Evolutionary conservation across 305 asterid genomes (phyloP).

Genomic region (Ruellia speciosa): DNA sequence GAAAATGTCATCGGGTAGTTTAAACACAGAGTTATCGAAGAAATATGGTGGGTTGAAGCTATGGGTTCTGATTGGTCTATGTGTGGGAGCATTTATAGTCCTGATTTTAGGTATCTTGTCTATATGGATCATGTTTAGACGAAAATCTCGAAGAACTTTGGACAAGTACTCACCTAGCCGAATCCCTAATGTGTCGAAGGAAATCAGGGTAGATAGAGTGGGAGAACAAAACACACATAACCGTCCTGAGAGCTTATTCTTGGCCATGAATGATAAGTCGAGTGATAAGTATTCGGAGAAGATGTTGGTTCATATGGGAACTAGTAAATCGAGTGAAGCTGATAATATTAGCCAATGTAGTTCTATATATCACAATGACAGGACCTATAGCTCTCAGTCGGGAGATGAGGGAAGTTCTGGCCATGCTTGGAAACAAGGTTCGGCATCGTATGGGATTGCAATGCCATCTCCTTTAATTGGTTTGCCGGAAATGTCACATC

Average conservation of each 20-base stretch:
- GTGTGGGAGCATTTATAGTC: slow-evolving; percentile 67
- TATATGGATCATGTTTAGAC: slow-evolving; percentile 59
- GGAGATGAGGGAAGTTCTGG: slow-evolving; percentile 92
- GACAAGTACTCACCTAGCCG: slow-evolving; percentile 41
- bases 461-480: slow-evolving; percentile 81
- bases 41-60: slow-evolving; percentile 65
- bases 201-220: slow-evolving; percentile 66
- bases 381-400: slow-evolving; percentile 70
- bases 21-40: slow-evolving; percentile 51
- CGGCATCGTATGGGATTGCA: slow-evolving; percentile 44
- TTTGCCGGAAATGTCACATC: slow-evolving; percentile 85
- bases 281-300: slow-evolving; percentile 59
- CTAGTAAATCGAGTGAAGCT: slow-evolving; percentile 61
- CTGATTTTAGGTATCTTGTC: slow-evolving; percentile 70
- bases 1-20: slow-evolving; percentile 58
- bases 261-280: slow-evolving; percentile 45
- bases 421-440: slow-evolving; percentile 43
- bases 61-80: slow-evolving; percentile 79
- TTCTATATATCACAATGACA: slow-evolving; percentile 56
- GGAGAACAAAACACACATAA: slow-evolving; percentile 36
- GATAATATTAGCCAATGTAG: slow-evolving; percentile 79
- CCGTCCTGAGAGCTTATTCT: slow-evolving; percentile 41
- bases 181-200: slow-evolving; percentile 77
- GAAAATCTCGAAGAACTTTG: slow-evolving; percentile 51
- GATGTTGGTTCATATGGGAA: slow-evolving; percentile 59